Conservation (phyloP, 768 basidiomycete species). For the Lactarius deliciosus region DNA sequence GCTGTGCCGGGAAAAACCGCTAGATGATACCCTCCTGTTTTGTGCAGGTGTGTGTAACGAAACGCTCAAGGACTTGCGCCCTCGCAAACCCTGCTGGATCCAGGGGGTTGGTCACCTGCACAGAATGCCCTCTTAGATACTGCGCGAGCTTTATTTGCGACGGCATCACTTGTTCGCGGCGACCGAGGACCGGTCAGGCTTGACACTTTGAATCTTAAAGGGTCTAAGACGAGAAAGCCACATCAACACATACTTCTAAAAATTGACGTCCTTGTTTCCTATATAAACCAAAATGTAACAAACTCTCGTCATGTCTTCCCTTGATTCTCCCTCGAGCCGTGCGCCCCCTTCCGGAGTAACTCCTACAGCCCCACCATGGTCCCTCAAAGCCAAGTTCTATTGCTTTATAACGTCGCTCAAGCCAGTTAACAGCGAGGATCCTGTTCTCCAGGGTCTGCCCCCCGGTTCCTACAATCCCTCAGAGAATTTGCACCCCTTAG, state of each 20-base stretch:
- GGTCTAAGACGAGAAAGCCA: background rate
- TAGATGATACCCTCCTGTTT: too few species aligned
- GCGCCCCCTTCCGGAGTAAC: background rate
- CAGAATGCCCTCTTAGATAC: too few species aligned
- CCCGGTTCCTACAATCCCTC: conserved; percentile 21
- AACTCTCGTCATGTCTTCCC: background rate
- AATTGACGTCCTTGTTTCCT: background rate
- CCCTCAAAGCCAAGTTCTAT: conserved; percentile 15
- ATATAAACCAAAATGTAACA: background rate
- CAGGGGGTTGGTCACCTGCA: too few species aligned
- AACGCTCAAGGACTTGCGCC: too few species aligned
- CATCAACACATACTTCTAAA: background rate
- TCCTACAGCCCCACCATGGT: conserved; percentile 21
- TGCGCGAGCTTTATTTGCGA: too few species aligned
- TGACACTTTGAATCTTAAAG: background rate
- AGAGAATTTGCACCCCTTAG: conserved; percentile 23
- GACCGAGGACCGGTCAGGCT: too few species aligned
- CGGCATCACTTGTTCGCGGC: too few species aligned
- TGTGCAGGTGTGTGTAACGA: too few species aligned
- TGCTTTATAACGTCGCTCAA: conserved; percentile 9
- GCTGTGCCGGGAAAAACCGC: too few species aligned
- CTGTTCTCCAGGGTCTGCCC: conserved; percentile 25
- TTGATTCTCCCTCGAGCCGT: background rate
- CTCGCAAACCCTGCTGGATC: too few species aligned
- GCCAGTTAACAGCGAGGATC: conserved; percentile 12